These are phyloP conservation scores for Suhomyces taliae DNA, from an alignment of 1,139 yeast genomes.

Conservation along the genomic window DNA sequence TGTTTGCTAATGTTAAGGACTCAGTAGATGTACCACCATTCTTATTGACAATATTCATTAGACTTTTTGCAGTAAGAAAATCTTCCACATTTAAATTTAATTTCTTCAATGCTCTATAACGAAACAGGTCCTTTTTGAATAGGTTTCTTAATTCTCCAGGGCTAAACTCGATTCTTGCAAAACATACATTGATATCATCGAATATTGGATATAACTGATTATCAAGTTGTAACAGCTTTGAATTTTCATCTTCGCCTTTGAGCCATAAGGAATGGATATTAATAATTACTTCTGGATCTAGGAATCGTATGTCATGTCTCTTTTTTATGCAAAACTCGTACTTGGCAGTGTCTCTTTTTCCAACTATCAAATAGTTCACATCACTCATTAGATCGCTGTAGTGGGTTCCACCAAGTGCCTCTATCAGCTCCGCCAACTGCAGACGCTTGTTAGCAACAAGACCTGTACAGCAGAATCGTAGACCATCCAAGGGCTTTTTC, in stretches of 20 bases:
- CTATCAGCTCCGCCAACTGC: constrained; percentile 41
- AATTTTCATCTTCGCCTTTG: constrained; percentile 42
- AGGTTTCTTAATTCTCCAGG: constrained; percentile 13
- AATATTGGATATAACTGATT: constrained; percentile 44
- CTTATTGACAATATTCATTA: constrained; percentile 37
- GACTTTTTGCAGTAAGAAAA: constrained; percentile 24
- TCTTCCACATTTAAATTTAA: constrained; percentile 16
- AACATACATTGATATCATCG: constrained; percentile 47
- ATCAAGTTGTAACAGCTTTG: constrained; percentile 18
- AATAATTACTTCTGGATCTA: constrained; percentile 48
- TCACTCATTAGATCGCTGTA: constrained; percentile 65
- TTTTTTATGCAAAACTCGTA: constrained; percentile 61
- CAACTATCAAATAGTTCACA: constrained; percentile 67
- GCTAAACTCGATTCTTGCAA: constrained; percentile 48
- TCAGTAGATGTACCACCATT: constrained; percentile 64
- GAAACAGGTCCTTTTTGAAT: constrained; percentile 13
- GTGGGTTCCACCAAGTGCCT: constrained; percentile 63
- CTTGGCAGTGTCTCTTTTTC: constrained; percentile 65
- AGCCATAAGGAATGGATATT: constrained; percentile 54
- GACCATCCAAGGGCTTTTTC: constrained; percentile 31
- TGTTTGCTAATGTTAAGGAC: constrained; percentile 52
- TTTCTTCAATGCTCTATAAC: constrained; percentile 11
- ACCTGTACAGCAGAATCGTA: constrained; percentile 47
- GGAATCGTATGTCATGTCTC: constrained; percentile 59
- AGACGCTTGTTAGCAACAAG: constrained; percentile 29